A percentile compares a stretch with the other conserved stretches of the same genome.
phyloP scores from a whole-genome alignment of 2,329 filamentous ascomycete species.

The Ilyonectria destructans region DNA sequence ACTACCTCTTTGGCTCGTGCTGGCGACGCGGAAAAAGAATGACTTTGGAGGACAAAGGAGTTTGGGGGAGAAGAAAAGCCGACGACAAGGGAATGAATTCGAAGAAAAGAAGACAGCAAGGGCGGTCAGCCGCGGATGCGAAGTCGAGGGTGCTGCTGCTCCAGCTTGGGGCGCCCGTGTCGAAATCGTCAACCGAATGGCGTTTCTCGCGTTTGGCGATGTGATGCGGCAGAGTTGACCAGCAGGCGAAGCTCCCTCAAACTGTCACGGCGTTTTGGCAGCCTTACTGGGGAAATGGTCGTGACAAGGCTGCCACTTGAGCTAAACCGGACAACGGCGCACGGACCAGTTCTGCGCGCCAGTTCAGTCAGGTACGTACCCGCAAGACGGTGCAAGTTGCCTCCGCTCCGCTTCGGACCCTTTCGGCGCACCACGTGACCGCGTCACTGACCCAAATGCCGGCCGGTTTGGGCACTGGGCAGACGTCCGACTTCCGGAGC shows the following conservation, averaged over 20 bases:
- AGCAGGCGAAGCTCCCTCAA: constrained; percentile 42
- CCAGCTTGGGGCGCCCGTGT: constrained; percentile 30
- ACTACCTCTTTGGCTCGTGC: constrained; percentile 37
- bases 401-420: constrained; percentile 7
- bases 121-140: constrained; percentile 10
- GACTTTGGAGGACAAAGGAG: constrained; percentile 49
- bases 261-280: constrained; percentile 46
- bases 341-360: constrained; percentile 25
- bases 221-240: constrained; percentile 33
- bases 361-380: constrained; percentile 30
- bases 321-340: constrained; percentile 30
- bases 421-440: constrained; percentile 37
- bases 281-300: constrained; percentile 47
- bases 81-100: constrained; percentile 45
- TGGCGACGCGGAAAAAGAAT: constrained; percentile 43
- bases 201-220: constrained; percentile 47
- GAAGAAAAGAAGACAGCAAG: constrained; percentile 35
- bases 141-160: constrained; percentile 12
- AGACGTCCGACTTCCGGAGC: constrained; percentile 31
- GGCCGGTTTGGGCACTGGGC: constrained; percentile 32
- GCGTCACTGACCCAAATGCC: constrained; percentile 38
- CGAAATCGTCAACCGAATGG: constrained; percentile 31
- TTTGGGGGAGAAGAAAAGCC: constrained; percentile 36
- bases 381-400: not conserved
- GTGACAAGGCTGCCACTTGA: constrained; percentile 45